Conservation (phyloP, 192 early-diverging fungal genomes). For the Lunasporangiospora selenospora region DNA sequence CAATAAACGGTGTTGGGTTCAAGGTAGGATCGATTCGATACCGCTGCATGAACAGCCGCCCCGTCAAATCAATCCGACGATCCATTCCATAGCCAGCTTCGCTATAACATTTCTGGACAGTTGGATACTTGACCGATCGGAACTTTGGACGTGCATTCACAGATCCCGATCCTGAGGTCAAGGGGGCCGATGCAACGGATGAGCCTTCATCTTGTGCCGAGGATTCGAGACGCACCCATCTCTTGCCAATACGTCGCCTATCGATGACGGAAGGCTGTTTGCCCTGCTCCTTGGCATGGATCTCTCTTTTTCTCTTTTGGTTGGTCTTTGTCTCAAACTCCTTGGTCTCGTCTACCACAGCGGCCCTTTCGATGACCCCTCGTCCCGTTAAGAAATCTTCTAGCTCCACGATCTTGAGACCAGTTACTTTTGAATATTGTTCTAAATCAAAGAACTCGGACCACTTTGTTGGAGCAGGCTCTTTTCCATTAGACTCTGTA, state of each 20-base stretch:
- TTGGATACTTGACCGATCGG: conserved; percentile 5
- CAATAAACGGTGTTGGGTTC: conserved; percentile 27
- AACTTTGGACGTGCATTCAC: neutral
- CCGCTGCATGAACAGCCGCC: conserved; percentile 25
- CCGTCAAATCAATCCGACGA: conserved; percentile 31
- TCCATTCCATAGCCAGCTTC: conserved; percentile 28
- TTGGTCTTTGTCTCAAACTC: neutral
- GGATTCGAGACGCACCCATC: conserved; percentile 23
- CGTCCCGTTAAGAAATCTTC: conserved; percentile 19
- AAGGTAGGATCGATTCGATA: conserved; percentile 20
- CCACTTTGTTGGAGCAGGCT: conserved; percentile 24
- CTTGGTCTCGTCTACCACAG: neutral
- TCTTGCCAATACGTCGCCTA: too few relatives aligned
- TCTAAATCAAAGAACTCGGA: conserved; percentile 41
- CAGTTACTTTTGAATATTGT: conserved; percentile 6
- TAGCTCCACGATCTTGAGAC: conserved; percentile 26
- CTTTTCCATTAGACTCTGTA: neutral
- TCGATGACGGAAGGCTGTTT: neutral
- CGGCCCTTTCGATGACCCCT: conserved; percentile 16
- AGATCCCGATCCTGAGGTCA: neutral
- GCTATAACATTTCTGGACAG: conserved; percentile 20
- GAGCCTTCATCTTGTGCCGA: neutral
- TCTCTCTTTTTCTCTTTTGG: neutral
- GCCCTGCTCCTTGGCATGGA: neutral
- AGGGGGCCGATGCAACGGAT: neutral